These are phyloP conservation scores for Urtica urens DNA, from an alignment of 306 rosid species.

Conservation along the genomic window DNA sequence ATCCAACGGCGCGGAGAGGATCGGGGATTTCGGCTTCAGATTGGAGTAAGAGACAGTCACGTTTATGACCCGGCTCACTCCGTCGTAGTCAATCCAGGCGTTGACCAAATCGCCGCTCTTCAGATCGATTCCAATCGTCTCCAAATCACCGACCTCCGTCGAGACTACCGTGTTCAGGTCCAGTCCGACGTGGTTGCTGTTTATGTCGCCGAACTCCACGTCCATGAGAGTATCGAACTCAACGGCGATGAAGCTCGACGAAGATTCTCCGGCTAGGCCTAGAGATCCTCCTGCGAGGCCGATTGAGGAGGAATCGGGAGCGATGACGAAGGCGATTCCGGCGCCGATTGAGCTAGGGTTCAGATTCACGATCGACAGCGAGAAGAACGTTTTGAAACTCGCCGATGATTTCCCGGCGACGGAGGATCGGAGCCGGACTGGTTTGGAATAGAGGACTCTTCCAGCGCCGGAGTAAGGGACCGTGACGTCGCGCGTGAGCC, in stretches of 20 bases:
- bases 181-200: conserved; percentile 91
- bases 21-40: conserved; percentile 69
- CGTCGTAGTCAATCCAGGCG: conserved; percentile 82
- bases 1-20: conserved; percentile 50
- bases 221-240: conserved; percentile 93
- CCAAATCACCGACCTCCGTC: conserved; percentile 42
- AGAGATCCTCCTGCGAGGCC: conserved; percentile 76
- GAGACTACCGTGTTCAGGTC: conserved; percentile 77
- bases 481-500: conserved; percentile 83
- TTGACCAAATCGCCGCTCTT: conserved; percentile 76
- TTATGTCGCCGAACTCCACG: conserved; percentile 75
- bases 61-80: conserved; percentile 35
- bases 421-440: conserved; percentile 56
- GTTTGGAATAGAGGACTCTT: conserved; percentile 54
- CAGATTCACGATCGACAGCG: conserved; percentile 61
- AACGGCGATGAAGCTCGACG: conserved; percentile 51
- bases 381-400: conserved; percentile 74
- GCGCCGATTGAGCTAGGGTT: conserved; percentile 95
- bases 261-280: conserved; percentile 33
- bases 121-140: conserved; percentile 47
- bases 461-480: conserved; percentile 87
- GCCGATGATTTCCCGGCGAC: conserved; percentile 30
- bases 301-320: conserved; percentile 45
- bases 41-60: conserved; percentile 80
- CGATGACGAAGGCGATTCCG: conserved; percentile 67